A percentile compares a stretch with the other conserved stretches of the same genome.
Conservation (phyloP, 345 rosid species). For the Salix viminalis region DNA sequence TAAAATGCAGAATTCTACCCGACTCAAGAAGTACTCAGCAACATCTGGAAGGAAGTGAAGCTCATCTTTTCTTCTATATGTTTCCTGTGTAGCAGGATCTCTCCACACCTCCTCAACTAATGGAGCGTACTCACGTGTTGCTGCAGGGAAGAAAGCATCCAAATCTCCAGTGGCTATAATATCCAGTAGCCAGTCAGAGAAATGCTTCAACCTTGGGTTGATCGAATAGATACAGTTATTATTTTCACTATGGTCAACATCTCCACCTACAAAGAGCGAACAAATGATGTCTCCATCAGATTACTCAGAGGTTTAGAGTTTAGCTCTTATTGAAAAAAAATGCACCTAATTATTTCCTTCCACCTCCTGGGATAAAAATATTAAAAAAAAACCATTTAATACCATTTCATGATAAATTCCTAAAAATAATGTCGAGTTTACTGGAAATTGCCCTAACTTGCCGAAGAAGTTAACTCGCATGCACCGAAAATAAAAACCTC, state of each 20-base stretch:
- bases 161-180: constrained; percentile 97
- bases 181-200: constrained; percentile 97
- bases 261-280: constrained; percentile 45
- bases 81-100: constrained; percentile 93
- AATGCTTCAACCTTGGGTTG: constrained; percentile 89
- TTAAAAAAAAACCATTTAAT: not conserved
- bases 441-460: not conserved
- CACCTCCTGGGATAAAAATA: not conserved
- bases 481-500: not conserved
- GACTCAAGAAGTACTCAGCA: constrained; percentile 81
- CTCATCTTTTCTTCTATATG: constrained; percentile 80
- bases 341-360: not conserved
- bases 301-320: not conserved
- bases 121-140: constrained; percentile 98
- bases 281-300: not conserved
- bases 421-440: not conserved
- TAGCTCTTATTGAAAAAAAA: not conserved
- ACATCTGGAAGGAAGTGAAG: constrained; percentile 98
- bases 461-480: not conserved
- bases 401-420: not conserved
- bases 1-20: constrained; percentile 42
- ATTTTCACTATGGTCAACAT: constrained; percentile 34
- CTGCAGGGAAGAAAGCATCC: constrained; percentile 98
- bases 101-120: constrained; percentile 96
- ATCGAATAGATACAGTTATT: constrained; percentile 61